Percentiles rank a stretch among this genome's conserved stretches.
Conservation (phyloP, 257 asterid species). For the Coffea canephora region DNA sequence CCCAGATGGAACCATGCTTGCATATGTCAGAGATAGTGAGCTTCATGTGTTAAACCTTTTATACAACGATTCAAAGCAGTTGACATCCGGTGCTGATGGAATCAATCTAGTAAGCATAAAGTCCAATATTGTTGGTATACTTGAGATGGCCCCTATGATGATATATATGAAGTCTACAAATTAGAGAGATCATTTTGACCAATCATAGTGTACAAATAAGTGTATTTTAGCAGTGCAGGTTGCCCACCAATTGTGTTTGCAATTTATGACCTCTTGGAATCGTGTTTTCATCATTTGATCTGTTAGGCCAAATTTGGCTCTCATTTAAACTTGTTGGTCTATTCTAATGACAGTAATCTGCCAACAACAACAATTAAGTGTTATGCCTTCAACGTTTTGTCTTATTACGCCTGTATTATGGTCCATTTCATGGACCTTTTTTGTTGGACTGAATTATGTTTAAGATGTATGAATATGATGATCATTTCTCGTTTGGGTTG, state of each 20-base stretch:
- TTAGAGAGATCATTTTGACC: neutral
- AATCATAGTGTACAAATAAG: neutral
- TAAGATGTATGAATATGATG: neutral
- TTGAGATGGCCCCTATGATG: slow-evolving; percentile 15
- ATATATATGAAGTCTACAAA: neutral
- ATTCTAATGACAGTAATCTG: neutral
- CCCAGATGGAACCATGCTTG: slow-evolving; percentile 86
- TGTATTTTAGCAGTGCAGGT: neutral
- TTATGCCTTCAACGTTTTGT: neutral
- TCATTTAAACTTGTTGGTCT: neutral
- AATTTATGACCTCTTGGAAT: neutral
- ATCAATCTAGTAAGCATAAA: slow-evolving; percentile 52
- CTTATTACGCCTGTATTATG: neutral
- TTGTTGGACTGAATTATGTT: neutral
- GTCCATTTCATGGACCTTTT: neutral
- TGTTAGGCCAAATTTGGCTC: neutral
- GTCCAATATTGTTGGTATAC: slow-evolving; percentile 14
- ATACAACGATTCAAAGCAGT: slow-evolving; percentile 51
- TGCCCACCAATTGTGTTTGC: neutral
- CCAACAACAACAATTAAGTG: neutral
- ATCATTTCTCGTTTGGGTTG: slow-evolving; percentile 27
- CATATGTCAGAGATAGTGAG: slow-evolving; percentile 74
- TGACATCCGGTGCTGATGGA: slow-evolving; percentile 70
- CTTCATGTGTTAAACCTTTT: slow-evolving; percentile 62
- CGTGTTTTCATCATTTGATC: neutral